A percentile compares a stretch with the other conserved stretches of the same genome.
Conservation (phyloP, 140 eudicot species). For the Cichorium intybus region DNA sequence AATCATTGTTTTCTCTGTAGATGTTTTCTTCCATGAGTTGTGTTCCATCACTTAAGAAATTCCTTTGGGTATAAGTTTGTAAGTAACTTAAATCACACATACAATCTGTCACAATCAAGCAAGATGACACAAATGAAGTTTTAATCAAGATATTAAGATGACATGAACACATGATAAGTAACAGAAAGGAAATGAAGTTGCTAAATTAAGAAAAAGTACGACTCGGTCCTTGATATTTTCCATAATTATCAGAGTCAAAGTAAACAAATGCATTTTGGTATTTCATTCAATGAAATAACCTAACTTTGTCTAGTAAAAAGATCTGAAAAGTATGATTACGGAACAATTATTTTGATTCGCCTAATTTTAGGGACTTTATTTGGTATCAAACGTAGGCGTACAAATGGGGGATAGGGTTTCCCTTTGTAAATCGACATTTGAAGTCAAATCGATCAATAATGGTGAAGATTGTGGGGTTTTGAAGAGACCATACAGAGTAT, state of each 20-base stretch:
- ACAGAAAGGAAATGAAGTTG: neutral
- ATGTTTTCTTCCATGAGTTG: constrained; percentile 78
- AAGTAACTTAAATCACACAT: constrained; percentile 11
- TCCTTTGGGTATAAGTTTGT: constrained; percentile 17
- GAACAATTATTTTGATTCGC: neutral
- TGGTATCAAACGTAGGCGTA: constrained; percentile 8
- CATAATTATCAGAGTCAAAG: neutral
- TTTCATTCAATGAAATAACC: constrained; percentile 3
- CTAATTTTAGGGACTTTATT: neutral
- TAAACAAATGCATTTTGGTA: neutral
- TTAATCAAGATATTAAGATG: constrained; percentile 1
- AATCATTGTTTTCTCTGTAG: constrained; percentile 55
- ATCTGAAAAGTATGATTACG: neutral
- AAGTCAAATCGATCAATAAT: constrained; percentile 8
- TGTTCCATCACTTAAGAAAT: constrained; percentile 48
- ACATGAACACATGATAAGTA: neutral
- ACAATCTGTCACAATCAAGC: constrained; percentile 19
- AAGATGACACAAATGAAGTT: neutral
- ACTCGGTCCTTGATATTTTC: neutral
- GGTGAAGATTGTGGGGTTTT: neutral
- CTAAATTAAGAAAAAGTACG: too few species aligned
- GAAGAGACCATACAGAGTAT: constrained; percentile 1
- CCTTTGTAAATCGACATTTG: neutral
- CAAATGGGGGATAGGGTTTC: neutral
- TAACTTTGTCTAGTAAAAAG: constrained; percentile 1